phyloP scores from a whole-genome alignment of 2,329 filamentous ascomycete genomes.

The Eutypella sp. region DNA sequence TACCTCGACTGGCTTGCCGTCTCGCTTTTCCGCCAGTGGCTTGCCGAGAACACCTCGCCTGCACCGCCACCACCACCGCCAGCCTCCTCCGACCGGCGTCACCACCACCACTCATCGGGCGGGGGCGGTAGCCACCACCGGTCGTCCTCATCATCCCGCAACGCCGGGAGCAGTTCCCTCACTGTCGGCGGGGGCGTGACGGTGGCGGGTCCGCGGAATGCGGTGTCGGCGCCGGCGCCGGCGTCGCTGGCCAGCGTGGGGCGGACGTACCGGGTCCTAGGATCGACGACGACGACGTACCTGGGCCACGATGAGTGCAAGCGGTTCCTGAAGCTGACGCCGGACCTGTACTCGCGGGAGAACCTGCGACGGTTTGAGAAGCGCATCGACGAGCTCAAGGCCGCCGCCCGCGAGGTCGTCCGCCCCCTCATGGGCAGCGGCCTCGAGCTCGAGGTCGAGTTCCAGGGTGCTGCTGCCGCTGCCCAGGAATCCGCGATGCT shows the following conservation, averaged over 20 bases:
- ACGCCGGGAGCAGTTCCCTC: slow-evolving; percentile 9
- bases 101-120: slow-evolving; percentile 3
- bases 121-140: background rate
- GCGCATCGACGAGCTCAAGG: slow-evolving; percentile 83
- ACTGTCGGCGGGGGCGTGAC: slow-evolving; percentile 23
- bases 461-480: no score
- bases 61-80: slow-evolving; percentile 45
- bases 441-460: slow-evolving; percentile 79
- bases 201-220: slow-evolving; percentile 21
- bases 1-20: slow-evolving; percentile 90
- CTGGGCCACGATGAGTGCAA: slow-evolving; percentile 85
- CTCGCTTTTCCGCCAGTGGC: slow-evolving; percentile 85
- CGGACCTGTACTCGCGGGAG: slow-evolving; percentile 81
- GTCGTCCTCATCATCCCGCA: slow-evolving; percentile 10
- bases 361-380: slow-evolving; percentile 81
- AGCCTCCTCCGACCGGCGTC: no score
- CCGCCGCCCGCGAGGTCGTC: slow-evolving; percentile 74
- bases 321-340: slow-evolving; percentile 77
- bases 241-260: slow-evolving; percentile 58
- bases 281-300: slow-evolving; percentile 59
- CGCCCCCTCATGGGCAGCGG: slow-evolving; percentile 81
- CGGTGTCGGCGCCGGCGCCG: slow-evolving; percentile 29
- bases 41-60: slow-evolving; percentile 83
- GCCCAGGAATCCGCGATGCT: no score
- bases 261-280: slow-evolving; percentile 72